Evolutionary conservation across 495 filamentous ascomycete genomes (phyloP), one percentile per base, ranked within the genome.

Genomic region (Hypomontagnella monticulosa): DNA sequence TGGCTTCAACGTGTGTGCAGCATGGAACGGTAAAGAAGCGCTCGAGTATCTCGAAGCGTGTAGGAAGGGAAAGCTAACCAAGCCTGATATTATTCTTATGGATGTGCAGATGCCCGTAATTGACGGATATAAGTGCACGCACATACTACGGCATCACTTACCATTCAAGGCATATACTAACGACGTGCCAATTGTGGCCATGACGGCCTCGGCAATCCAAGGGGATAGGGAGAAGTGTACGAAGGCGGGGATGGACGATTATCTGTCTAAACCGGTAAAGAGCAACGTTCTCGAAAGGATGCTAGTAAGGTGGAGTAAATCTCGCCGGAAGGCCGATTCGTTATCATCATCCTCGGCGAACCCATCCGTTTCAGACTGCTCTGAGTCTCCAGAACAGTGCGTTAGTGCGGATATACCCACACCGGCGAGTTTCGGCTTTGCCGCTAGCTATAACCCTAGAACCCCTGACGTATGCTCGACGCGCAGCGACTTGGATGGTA

Each of bases 101-200:
- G 91, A 96, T 67, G 86, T 93, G 0, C 90, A 93, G 73, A 93
- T 95, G 90, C 89, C 91, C 4, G 80, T 93, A 12, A 85, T 93
- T 59, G 91, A 93, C 63, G 92, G 92, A 0, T 94, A 93, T 66
- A 79, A 83, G 30, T 89, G 90, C 32, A 93, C 91, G 0, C 87
- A 88, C n/a, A 80, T 86, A 30, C 85, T 95, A 19, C 79, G 91
- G 37, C 82, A 85, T 47, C 81, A 88, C 57, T 53, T 75, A 2
- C 86, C 85, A 3, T 87, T 89, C 66, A 83, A 82, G 46, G 71
- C 72, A 11, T 74, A 80, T 11, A 78, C 83, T 12, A 77, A 77
- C 15, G 74, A 83, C 1, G 82, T 91, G 0, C 89, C 90, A 0
- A 91, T 94, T 30, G 84, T 96, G 4, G 92, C 91, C 6, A 88